Percentiles rank a stretch among this genome's conserved stretches.
Evolutionary conservation across 345 rosid genomes (phyloP).

Genomic region (Durio zibethinus): DNA sequence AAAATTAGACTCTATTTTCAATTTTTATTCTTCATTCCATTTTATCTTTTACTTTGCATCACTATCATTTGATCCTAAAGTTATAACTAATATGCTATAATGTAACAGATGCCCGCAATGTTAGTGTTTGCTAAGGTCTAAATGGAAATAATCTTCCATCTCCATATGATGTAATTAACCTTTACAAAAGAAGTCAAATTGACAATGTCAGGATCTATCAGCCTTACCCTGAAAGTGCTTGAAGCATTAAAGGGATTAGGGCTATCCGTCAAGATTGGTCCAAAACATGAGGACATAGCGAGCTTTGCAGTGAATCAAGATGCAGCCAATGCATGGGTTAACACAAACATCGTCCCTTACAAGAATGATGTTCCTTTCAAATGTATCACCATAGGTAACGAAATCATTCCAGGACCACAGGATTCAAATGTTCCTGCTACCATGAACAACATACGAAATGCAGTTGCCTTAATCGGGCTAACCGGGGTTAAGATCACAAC

Average conservation of each 20-base stretch:
- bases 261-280: slow-evolving; percentile 26
- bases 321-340: slow-evolving; percentile 28
- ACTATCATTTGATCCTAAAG: background rate
- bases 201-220: slow-evolving; percentile 31
- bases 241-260: slow-evolving; percentile 27
- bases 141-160: slow-evolving; percentile 41
- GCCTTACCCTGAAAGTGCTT: slow-evolving; percentile 30
- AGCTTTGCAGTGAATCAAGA: slow-evolving; percentile 16
- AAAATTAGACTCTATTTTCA: background rate
- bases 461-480: slow-evolving; percentile 20
- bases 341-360: slow-evolving; percentile 26
- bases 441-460: slow-evolving; percentile 26
- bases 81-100: background rate
- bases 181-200: slow-evolving; percentile 26
- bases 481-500: slow-evolving; percentile 23
- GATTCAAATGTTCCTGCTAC: slow-evolving; percentile 13
- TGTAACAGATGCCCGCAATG: background rate
- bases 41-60: background rate
- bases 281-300: slow-evolving; percentile 31
- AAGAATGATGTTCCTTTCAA: slow-evolving; percentile 21
- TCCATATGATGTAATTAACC: slow-evolving; percentile 27
- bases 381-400: slow-evolving; percentile 38
- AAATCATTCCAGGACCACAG: slow-evolving; percentile 31
- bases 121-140: slow-evolving; percentile 38
- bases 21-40: background rate